Percentiles rank a stretch among this genome's conserved stretches.
phyloP scores from a whole-genome alignment of 2,329 filamentous ascomycete genomes.

The Stagonosporopsis tanaceti region DNA sequence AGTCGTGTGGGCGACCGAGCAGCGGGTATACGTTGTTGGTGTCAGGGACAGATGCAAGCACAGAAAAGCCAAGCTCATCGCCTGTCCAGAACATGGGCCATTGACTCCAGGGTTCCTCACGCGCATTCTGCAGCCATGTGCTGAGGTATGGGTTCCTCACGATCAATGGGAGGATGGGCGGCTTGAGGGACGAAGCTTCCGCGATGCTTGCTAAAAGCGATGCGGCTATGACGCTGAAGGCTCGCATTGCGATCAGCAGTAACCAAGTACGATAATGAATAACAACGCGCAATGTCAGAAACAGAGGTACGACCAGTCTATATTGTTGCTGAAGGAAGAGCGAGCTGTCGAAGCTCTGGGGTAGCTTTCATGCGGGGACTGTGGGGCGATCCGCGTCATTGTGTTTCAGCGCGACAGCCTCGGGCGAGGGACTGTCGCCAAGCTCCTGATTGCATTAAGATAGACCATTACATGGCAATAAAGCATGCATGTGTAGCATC shows the following conservation, averaged over 20 bases:
- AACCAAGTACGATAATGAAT: not conserved
- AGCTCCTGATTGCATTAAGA: not conserved
- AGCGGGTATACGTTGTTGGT: constrained; percentile 69
- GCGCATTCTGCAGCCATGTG: constrained; percentile 68
- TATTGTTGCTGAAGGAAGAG: not conserved
- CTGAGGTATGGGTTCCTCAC: constrained; percentile 62
- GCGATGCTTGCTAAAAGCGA: constrained; percentile 54
- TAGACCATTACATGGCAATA: not conserved
- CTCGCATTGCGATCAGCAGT: constrained; percentile 37
- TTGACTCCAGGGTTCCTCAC: constrained; percentile 77
- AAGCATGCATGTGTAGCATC: not conserved
- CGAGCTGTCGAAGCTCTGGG: constrained; percentile 13
- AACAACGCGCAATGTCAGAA: not conserved
- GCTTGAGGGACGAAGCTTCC: constrained; percentile 62
- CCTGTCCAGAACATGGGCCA: constrained; percentile 91
- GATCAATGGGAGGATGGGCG: constrained; percentile 60
- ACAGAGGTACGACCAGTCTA: not conserved
- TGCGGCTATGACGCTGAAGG: constrained; percentile 28
- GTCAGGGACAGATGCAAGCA: constrained; percentile 68
- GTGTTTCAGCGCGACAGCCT: constrained; percentile 10
- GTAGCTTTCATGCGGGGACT: constrained; percentile 18
- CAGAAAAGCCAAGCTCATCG: constrained; percentile 69
- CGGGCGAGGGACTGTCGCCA: not conserved
- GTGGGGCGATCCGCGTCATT: constrained; percentile 18
- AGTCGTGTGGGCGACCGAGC: constrained; percentile 72